Conservation (phyloP, 2,329 filamentous ascomycete genomes). For the Lachnellula suecica region DNA sequence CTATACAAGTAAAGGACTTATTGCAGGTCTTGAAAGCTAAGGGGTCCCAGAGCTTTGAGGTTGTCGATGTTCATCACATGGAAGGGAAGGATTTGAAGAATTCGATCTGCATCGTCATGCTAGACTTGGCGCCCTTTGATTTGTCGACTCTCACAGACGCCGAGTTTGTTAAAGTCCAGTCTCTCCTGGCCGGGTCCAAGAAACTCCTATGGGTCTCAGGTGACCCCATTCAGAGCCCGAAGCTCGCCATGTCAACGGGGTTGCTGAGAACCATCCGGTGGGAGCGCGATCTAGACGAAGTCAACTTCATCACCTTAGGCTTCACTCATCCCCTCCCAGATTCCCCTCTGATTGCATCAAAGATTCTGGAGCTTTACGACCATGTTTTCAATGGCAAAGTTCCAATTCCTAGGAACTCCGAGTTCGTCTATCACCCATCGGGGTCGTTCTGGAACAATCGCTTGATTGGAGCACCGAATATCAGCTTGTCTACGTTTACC, state of each 20-base stretch:
- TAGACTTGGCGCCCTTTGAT: slow-evolving; percentile 38
- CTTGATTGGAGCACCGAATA: too few species aligned
- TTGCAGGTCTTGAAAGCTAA: slow-evolving; percentile 8
- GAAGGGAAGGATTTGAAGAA: slow-evolving; percentile 35
- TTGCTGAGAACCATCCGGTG: slow-evolving; percentile 23
- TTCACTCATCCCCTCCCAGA: slow-evolving; percentile 36
- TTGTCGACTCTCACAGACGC: slow-evolving; percentile 40
- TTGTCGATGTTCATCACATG: slow-evolving; percentile 35
- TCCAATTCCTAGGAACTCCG: too few species aligned
- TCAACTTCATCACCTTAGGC: slow-evolving; percentile 25
- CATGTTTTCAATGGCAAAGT: not conserved
- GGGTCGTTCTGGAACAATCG: too few species aligned
- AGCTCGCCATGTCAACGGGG: slow-evolving; percentile 12
- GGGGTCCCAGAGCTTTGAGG: slow-evolving; percentile 34
- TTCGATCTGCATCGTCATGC: slow-evolving; percentile 44
- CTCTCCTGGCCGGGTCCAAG: slow-evolving; percentile 36
- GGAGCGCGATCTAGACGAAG: slow-evolving; percentile 27
- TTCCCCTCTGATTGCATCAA: slow-evolving; percentile 11
- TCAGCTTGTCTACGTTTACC: too few species aligned
- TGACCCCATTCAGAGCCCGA: slow-evolving; percentile 27
- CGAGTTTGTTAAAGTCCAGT: slow-evolving; percentile 42
- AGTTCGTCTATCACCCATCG: too few species aligned
- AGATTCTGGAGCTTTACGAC: slow-evolving; percentile 18
- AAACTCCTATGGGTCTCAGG: slow-evolving; percentile 49
- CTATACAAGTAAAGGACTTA: not conserved